A percentile compares a stretch with the other conserved stretches of the same genome.
These are phyloP conservation scores for Hymenoscyphus albidus DNA, from an alignment of 2,329 filamentous ascomycete species.

Conservation along the genomic window DNA sequence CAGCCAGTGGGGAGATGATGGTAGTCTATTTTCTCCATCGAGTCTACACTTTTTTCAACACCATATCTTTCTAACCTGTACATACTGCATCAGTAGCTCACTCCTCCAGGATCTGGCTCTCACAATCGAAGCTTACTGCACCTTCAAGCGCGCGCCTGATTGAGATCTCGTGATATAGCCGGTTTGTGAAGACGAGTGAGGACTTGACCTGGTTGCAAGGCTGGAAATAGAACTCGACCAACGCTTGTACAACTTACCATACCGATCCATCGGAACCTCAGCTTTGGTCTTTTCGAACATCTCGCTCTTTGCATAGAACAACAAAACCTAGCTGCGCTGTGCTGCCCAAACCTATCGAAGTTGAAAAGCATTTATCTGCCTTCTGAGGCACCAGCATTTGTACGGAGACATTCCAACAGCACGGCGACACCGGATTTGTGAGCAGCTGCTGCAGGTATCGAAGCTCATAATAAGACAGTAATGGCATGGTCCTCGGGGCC, in stretches of 20 bases:
- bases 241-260: not conserved
- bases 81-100: not conserved
- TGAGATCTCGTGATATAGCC: not conserved
- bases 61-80: not conserved
- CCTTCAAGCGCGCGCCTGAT: not conserved
- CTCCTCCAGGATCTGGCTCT: not conserved
- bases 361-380: not conserved
- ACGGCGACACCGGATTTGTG: not conserved
- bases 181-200: not conserved
- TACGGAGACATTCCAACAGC: not conserved
- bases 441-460: not conserved
- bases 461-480: not conserved
- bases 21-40: not conserved
- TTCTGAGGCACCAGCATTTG: not conserved
- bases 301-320: not conserved
- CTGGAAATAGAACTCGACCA: not conserved
- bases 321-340: not conserved
- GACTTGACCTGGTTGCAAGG: not conserved
- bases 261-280: not conserved
- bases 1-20: not conserved
- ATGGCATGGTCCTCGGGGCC: constrained; percentile 3
- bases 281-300: not conserved
- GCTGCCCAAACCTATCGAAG: not conserved
- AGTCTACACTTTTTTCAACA: not conserved
- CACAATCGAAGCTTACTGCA: not conserved